Conservation (phyloP, 106 monocot genomes). For the Dendrobium officinale region DNA sequence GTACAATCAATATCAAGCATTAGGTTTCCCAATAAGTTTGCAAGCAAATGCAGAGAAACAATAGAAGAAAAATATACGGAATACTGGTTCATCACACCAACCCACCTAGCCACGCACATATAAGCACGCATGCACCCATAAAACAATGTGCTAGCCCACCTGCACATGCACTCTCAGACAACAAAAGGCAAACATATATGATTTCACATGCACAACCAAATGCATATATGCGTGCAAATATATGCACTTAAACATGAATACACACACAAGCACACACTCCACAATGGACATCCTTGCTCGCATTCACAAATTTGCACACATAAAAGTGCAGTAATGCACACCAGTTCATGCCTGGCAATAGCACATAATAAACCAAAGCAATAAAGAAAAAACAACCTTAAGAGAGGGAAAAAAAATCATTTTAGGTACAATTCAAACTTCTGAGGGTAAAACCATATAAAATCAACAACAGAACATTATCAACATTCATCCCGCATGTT, state of each 20-base stretch:
- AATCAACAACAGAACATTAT: neutral
- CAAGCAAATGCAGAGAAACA: neutral
- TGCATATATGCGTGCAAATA: neutral
- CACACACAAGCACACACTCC: neutral
- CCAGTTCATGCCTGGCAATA: neutral
- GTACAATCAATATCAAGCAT: neutral
- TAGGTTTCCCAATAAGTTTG: neutral
- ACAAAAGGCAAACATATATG: neutral
- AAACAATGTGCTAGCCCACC: neutral
- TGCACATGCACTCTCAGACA: no score
- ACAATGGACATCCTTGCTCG: no score
- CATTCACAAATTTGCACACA: neutral
- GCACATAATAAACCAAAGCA: neutral
- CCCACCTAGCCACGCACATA: neutral
- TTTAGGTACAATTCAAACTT: neutral
- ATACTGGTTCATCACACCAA: neutral
- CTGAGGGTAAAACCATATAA: neutral
- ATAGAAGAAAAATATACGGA: neutral
- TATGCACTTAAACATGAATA: neutral
- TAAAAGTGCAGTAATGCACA: neutral
- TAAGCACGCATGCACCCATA: neutral
- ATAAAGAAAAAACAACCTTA: no score
- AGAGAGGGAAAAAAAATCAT: neutral
- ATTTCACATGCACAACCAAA: neutral
- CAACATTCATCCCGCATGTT: neutral